Base-by-base conservation (phyloP, 1,139 yeast species). In the Hyphopichia fennica region DNA sequence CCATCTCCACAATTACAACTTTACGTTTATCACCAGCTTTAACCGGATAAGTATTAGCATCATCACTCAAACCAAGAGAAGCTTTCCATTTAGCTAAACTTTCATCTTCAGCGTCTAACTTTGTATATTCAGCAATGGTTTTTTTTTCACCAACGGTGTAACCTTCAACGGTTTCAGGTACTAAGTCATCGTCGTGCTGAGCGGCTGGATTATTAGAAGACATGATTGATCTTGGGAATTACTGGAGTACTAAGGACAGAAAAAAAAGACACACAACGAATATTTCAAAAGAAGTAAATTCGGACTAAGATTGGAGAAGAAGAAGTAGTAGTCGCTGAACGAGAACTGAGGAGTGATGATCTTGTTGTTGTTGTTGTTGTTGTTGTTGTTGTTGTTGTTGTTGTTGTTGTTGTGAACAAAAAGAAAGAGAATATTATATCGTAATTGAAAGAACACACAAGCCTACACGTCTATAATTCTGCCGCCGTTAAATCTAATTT, bases 1-100 rank as follows among this genome's bases (percentile, higher is more conserved):
- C 79, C 80, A 88, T 82, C 56, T 87, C 89, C 38, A 85, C 74
- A 43, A 89, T 79, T 8, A 89, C 95, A 18, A 89, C 96, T 51
- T 79, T 82, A 46, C 96, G 77, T 40, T 71, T 71, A 60, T 90
- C 96, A 22, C 84, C 86, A 3, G 88, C 78, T 47, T 72, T 71
- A 31, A 84, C 80, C 1, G 93, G 89, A 46, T 84, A 71, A 31
- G 83, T 79, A 6, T 80, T 73, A 4, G 75, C 60, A 46, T 69
- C 73, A 20, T 72, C 66, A 31, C 81, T 60, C 47, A 90, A 72
- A 1, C 98, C 98, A 34, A 91, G 72, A 1, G 96, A 86, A 44
- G 84, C 89, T 66, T 91, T 91, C 98, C 98, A 91, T 63, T 87
- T 88, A 50, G 87, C 88, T 52, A 91, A 73, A 34, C 95, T 85